Evolutionary conservation across 805 yeast species (phyloP).

Genomic region (Saccharomycopsis microspora): DNA sequence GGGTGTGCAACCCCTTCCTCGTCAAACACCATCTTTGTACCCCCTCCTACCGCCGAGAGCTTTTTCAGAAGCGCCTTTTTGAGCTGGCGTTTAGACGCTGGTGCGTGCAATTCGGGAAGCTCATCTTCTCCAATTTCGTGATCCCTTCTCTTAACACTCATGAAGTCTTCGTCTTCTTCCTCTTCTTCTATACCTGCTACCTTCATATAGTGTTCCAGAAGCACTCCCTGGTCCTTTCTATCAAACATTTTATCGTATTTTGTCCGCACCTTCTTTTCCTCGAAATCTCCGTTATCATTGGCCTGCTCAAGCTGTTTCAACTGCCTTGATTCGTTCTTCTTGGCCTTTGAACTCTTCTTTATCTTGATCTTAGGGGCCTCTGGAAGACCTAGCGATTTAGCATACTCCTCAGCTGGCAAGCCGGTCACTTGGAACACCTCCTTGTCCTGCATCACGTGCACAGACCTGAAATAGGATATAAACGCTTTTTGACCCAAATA

Average conservation of each 20-base stretch:
- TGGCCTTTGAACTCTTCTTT: conserved; percentile 43
- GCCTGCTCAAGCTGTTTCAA: conserved; percentile 44
- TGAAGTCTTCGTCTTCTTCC: conserved; percentile 36
- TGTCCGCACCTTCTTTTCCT: conserved; percentile 51
- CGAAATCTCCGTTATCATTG: conserved; percentile 54
- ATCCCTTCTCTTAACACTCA: conserved; percentile 68
- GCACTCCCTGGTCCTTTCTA: conserved; percentile 82
- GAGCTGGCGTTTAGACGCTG: conserved; percentile 72
- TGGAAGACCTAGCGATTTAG: conserved; percentile 83
- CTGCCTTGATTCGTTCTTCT: conserved; percentile 74
- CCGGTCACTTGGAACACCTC: conserved; percentile 70
- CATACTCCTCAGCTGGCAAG: conserved; percentile 73
- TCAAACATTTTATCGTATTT: conserved; percentile 94
- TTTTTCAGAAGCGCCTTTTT: conserved; percentile 86
- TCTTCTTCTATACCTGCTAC: conserved; percentile 39
- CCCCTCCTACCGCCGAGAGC: conserved; percentile 46
- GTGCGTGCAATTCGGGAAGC: conserved; percentile 46
- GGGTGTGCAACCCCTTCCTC: conserved; percentile 93
- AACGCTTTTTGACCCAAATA: conserved; percentile 94
- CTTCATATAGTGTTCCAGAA: conserved; percentile 78
- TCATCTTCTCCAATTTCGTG: conserved; percentile 59
- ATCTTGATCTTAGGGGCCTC: conserved; percentile 92
- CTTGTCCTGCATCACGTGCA: conserved; percentile 79
- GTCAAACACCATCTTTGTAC: conserved; percentile 71
- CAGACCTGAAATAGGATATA: conserved; percentile 78